These are phyloP conservation scores for Magnolia officinalis DNA, from an alignment of 164 flowering plant species.

Conservation along the genomic window DNA sequence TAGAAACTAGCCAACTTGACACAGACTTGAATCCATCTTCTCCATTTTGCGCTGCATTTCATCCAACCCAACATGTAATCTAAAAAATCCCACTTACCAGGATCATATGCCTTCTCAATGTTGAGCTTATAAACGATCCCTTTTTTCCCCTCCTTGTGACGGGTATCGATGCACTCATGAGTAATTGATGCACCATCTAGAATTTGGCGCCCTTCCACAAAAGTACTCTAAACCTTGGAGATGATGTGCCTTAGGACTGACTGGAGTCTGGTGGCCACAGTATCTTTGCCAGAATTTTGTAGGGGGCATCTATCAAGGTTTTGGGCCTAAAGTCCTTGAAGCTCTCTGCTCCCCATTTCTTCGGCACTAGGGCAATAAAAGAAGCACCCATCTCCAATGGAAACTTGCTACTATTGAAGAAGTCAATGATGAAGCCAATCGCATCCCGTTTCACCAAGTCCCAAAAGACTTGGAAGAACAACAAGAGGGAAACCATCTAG, in stretches of 20 bases:
- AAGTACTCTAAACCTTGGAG: neutral
- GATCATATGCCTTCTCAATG: slow-evolving; percentile 1
- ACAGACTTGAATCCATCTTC: neutral
- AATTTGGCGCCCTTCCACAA: neutral
- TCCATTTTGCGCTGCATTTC: neutral
- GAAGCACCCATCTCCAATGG: neutral
- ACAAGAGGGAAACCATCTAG: neutral
- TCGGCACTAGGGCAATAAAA: neutral
- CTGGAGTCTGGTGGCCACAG: neutral
- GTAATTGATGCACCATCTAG: neutral
- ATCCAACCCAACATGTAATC: neutral
- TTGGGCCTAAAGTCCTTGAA: neutral
- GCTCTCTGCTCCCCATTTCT: neutral
- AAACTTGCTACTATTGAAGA: neutral
- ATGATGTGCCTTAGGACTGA: neutral
- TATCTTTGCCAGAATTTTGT: no score
- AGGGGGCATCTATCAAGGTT: neutral
- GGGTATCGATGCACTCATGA: neutral
- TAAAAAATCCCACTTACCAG: neutral
- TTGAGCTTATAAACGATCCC: neutral
- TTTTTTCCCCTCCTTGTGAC: neutral
- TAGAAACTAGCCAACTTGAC: neutral
- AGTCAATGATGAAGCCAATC: neutral
- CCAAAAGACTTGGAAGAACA: neutral
- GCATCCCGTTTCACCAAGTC: neutral